Conservation (phyloP, 164 flowering plant species). For the Vitis vinifera region DNA sequence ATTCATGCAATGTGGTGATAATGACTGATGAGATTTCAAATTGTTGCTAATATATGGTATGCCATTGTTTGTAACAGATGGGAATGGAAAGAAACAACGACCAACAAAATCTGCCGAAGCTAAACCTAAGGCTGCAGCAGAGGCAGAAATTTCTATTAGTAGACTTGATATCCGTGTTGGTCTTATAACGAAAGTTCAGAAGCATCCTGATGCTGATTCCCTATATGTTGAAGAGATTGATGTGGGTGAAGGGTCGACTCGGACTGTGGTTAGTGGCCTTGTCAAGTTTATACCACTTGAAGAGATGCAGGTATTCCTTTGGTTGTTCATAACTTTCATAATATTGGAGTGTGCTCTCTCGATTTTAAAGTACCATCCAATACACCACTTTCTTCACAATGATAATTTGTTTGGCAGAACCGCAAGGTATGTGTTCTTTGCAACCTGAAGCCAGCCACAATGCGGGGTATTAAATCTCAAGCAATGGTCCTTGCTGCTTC, state of each 20-base stretch:
- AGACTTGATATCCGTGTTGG: constrained; percentile 97
- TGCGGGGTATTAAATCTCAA: constrained; percentile 93
- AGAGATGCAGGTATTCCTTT: constrained; percentile 77
- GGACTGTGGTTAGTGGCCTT: constrained; percentile 97
- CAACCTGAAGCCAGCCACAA: constrained; percentile 90
- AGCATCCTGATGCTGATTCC: constrained; percentile 96
- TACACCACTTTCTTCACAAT: background rate
- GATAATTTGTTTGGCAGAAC: constrained; percentile 47
- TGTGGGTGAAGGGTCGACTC: constrained; percentile 71
- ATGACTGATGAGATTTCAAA: too few species aligned
- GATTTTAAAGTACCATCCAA: background rate
- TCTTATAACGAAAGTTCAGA: constrained; percentile 71
- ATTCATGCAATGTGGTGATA: background rate
- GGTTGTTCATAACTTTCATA: background rate
- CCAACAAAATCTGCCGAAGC: constrained; percentile 49
- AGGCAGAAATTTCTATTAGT: constrained; percentile 62
- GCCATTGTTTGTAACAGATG: constrained; percentile 31
- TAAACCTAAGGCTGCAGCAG: constrained; percentile 45
- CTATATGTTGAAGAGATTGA: constrained; percentile 97
- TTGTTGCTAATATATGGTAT: background rate
- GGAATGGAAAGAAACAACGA: constrained; percentile 40
- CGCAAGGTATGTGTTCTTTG: constrained; percentile 95
- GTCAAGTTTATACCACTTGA: constrained; percentile 90
- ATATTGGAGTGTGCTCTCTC: background rate
- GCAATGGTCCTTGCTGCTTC: constrained; percentile 96